A percentile compares a stretch with the other conserved stretches of the same genome.
Conservation (phyloP, 805 yeast species). For the Candida jianshihensis region DNA sequence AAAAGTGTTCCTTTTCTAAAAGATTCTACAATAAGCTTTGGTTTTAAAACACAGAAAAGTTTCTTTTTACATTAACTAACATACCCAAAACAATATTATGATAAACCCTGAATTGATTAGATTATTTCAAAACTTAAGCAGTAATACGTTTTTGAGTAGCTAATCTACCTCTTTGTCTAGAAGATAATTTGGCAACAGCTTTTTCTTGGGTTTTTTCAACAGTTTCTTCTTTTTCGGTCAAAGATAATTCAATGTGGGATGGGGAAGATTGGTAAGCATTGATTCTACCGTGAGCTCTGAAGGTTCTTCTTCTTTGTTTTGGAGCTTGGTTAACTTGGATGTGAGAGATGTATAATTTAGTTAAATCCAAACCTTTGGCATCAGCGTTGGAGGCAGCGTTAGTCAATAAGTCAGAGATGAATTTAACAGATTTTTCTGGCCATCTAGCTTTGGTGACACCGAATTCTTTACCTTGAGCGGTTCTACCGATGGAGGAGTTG, state of each 20-base stretch:
- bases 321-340: slow-evolving; percentile 99
- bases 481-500: slow-evolving; percentile 95
- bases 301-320: slow-evolving; percentile 99
- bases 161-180: slow-evolving; percentile 91
- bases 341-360: slow-evolving; percentile 92
- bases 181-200: slow-evolving; percentile 63
- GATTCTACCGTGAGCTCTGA: slow-evolving; percentile 99
- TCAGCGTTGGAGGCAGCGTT: slow-evolving; percentile 99
- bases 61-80: slow-evolving; percentile 3
- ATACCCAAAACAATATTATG: neutral
- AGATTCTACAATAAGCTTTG: too few relatives aligned
- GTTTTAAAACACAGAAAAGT: slow-evolving; percentile 1
- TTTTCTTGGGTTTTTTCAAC: slow-evolving; percentile 86
- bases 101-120: neutral
- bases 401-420: slow-evolving; percentile 87
- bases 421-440: slow-evolving; percentile 98
- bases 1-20: neutral
- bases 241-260: slow-evolving; percentile 95
- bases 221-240: slow-evolving; percentile 91
- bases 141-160: slow-evolving; percentile 83
- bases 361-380: slow-evolving; percentile 95
- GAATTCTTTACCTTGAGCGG: slow-evolving; percentile 99
- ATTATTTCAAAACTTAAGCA: slow-evolving; percentile 35
- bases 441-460: slow-evolving; percentile 99
- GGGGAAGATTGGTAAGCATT: slow-evolving; percentile 99